phyloP scores from a whole-genome alignment of 108 stramenopile genomes.

The Aurantiochytrium sp. region DNA sequence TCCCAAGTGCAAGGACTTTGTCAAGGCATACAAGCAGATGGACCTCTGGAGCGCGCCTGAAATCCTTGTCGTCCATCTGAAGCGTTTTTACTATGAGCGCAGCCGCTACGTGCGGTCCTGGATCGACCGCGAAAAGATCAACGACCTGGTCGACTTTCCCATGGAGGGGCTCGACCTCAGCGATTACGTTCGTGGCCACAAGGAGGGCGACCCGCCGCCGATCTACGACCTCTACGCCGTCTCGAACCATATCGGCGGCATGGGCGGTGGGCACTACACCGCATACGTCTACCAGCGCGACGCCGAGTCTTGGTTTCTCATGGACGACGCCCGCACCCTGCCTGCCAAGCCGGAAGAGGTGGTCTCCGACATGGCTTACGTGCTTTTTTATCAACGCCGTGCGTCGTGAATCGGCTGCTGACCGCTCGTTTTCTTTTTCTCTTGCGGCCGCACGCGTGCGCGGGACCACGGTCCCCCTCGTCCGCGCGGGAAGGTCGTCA shows the following conservation, averaged over 20 bases:
- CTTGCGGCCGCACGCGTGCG: no score
- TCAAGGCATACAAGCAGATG: conserved; percentile 91
- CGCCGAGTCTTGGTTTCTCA: conserved; percentile 43
- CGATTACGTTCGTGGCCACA: conserved; percentile 59
- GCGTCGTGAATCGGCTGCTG: no score
- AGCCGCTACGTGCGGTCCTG: conserved; percentile 18
- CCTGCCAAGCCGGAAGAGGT: background rate
- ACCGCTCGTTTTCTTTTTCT: no score
- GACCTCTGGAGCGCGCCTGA: conserved; percentile 85
- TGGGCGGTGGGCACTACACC: conserved; percentile 97
- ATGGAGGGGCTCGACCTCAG: conserved; percentile 80
- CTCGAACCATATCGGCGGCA: conserved; percentile 92
- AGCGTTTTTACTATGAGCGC: conserved; percentile 69
- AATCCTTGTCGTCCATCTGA: conserved; percentile 90
- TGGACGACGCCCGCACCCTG: background rate
- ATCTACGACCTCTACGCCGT: conserved; percentile 97
- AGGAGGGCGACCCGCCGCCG: conserved; percentile 57
- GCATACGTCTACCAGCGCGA: conserved; percentile 75
- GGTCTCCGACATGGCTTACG: background rate
- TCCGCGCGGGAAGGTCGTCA: no score
- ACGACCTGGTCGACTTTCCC: conserved; percentile 89
- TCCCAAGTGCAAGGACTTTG: conserved; percentile 83
- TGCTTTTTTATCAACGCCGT: conserved; percentile 32
- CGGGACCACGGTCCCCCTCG: no score
- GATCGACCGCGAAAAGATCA: conserved; percentile 84